These are phyloP conservation scores for Salvia rosmarinus DNA, from an alignment of 257 asterid species.

Conservation along the genomic window DNA sequence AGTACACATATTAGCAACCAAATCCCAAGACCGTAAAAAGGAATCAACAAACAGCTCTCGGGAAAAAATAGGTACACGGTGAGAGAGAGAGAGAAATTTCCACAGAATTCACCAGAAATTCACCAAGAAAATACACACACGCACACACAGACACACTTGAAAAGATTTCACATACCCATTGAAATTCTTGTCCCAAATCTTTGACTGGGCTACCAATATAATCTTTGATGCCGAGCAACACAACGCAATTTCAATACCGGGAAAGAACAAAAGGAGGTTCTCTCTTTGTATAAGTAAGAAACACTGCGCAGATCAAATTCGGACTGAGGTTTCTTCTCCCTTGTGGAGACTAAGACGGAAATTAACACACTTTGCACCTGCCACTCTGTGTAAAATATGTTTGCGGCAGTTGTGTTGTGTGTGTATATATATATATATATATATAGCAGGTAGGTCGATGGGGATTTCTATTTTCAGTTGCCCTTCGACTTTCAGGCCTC, in stretches of 20 bases:
- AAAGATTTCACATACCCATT: conserved; percentile 51
- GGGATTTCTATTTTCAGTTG: conserved; percentile 47
- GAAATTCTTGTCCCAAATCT: conserved; percentile 42
- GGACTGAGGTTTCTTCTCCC: conserved; percentile 13
- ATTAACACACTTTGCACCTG: conserved; percentile 35
- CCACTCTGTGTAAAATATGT: conserved; percentile 29
- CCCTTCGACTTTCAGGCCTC: conserved; percentile 39
- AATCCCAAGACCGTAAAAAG: conserved; percentile 30
- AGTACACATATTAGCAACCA: conserved; percentile 26
- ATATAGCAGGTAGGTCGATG: conserved; percentile 35
- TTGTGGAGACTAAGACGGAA: background rate
- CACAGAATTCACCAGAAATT: conserved; percentile 22
- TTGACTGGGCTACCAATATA: conserved; percentile 32
- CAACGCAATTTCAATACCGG: background rate
- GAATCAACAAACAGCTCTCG: conserved; percentile 26
- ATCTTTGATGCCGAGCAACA: conserved; percentile 35
- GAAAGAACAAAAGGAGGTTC: background rate
- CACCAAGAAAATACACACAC: conserved; percentile 11
- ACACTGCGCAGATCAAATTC: conserved; percentile 18
- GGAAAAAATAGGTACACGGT: background rate
- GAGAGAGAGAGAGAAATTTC: background rate
- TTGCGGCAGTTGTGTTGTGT: conserved; percentile 29
- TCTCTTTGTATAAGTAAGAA: conserved; percentile 1
- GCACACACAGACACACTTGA: no score
- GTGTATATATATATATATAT: conserved; percentile 35